Base-by-base conservation (phyloP, 1,284 basidiomycete species). In the Heliocybe sulcata region DNA sequence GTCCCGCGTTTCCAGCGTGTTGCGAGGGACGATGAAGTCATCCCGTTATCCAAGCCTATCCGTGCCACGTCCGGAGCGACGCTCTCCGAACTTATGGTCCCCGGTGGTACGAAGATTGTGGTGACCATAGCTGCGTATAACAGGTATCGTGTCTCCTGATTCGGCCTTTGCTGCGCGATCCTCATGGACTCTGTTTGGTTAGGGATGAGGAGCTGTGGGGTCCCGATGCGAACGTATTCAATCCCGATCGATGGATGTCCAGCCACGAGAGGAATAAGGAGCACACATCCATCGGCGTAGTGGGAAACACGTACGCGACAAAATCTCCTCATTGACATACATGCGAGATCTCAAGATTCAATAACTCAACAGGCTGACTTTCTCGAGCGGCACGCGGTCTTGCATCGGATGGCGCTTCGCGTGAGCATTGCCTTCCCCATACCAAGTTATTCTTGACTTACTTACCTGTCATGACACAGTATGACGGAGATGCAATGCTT, bases 401-500 rank as follows among this genome's bases (percentile, higher is more conserved):
- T 49, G 47, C 47, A 49, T 49, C 27, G 47, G 47, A 29, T 49
- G 47, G 47, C 47, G 47, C n/a, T 49, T 49, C 47, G 47, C 47
- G 47, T 49, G 27, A 29, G 47, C 25, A 19, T 16, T 45, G 42
- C 12, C 22, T 49, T 57, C 10, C 6, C 16, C 47, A 11, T n/a
- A 29, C 4, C 20, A 11, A 49, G 8, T 49, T 33, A 27, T 3
- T 25, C 19, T 4, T 45, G 45, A 20, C 35, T 31, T 29, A 49
- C 27, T 16, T 4, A 49, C 19, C 9, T 47, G 3, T 51, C 52
- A n/a, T 31, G n/a, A 35, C 10, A n/a, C 35, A 74, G 70, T 6
- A 61, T 80, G 0, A 64, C 64, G 55, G 79, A 82, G 61, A 63
- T 80, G 16, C 74, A 79, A 57, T 64, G 73, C 3, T 68, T 80